Percentiles rank a stretch among this genome's conserved stretches.
Evolutionary conservation across 257 asterid species (phyloP).

Genomic region (Echites panduratus): DNA sequence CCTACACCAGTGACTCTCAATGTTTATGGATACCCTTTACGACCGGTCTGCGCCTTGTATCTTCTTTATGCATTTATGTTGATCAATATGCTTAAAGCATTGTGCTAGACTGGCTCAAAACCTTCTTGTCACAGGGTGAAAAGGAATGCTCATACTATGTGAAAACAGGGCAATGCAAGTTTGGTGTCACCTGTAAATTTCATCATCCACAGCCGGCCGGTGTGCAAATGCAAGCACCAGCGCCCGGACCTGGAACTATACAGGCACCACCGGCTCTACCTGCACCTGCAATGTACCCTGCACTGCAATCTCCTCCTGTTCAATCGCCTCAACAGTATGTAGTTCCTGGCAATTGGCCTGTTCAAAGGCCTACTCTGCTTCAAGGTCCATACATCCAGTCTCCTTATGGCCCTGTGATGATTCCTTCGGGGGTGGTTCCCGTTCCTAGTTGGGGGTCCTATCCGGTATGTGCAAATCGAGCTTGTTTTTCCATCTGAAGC

Average conservation of each 20-base stretch:
- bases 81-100: constrained; percentile 12
- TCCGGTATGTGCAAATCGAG: constrained; percentile 44
- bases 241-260: constrained; percentile 48
- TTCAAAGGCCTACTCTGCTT: constrained; percentile 63
- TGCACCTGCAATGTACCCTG: constrained; percentile 46
- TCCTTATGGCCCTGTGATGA: constrained; percentile 62
- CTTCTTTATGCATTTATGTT: constrained; percentile 16
- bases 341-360: constrained; percentile 81
- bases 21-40: constrained; percentile 73
- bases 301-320: constrained; percentile 53
- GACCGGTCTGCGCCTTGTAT: constrained; percentile 53
- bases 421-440: constrained; percentile 77
- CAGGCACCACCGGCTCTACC: constrained; percentile 50
- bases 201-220: constrained; percentile 96
- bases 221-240: constrained; percentile 37
- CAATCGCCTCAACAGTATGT: constrained; percentile 86
- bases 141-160: constrained; percentile 80
- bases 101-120: constrained; percentile 23
- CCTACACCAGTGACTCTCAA: constrained; percentile 53
- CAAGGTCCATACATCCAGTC: constrained; percentile 73
- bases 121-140: constrained; percentile 67
- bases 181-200: constrained; percentile 85
- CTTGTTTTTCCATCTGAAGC: constrained; percentile 14
- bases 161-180: constrained; percentile 91
- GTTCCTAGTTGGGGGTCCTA: constrained; percentile 84